phyloP scores from a whole-genome alignment of 2,329 filamentous ascomycete genomes.

The Trichoderma brevicompactum region DNA sequence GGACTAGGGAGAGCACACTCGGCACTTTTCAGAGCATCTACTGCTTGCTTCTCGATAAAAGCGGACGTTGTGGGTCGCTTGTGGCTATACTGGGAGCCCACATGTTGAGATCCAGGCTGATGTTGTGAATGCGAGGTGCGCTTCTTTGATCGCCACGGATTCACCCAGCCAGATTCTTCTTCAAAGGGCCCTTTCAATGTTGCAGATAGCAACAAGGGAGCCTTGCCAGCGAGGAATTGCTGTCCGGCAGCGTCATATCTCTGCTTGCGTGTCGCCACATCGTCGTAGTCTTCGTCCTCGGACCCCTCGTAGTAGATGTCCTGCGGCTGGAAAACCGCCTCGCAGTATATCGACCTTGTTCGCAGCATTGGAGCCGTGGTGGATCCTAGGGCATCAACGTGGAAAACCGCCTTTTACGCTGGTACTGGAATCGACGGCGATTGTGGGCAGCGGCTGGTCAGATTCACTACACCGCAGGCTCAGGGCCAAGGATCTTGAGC shows the following conservation, averaged over 20 bases:
- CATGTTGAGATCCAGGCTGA: neutral
- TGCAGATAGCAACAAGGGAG: slow-evolving; percentile 63
- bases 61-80: neutral
- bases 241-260: slow-evolving; percentile 64
- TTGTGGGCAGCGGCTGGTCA: neutral
- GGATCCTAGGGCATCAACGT: slow-evolving; percentile 30
- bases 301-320: slow-evolving; percentile 61
- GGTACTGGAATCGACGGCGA: neutral
- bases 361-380: slow-evolving; percentile 35
- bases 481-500: neutral
- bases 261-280: slow-evolving; percentile 50
- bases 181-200: slow-evolving; percentile 66
- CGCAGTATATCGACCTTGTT: slow-evolving; percentile 51
- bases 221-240: slow-evolving; percentile 60
- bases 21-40: slow-evolving; percentile 11
- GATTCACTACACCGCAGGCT: neutral
- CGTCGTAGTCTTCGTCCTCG: slow-evolving; percentile 59
- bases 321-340: slow-evolving; percentile 46
- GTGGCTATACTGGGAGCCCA: neutral
- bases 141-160: slow-evolving; percentile 43
- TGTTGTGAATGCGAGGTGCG: slow-evolving; percentile 31
- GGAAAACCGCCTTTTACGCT: neutral
- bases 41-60: neutral
- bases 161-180: slow-evolving; percentile 38
- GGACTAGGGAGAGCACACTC: slow-evolving; percentile 50